Base-by-base conservation (phyloP, 139 green algal species). In the Asterochloris sp. region DNA sequence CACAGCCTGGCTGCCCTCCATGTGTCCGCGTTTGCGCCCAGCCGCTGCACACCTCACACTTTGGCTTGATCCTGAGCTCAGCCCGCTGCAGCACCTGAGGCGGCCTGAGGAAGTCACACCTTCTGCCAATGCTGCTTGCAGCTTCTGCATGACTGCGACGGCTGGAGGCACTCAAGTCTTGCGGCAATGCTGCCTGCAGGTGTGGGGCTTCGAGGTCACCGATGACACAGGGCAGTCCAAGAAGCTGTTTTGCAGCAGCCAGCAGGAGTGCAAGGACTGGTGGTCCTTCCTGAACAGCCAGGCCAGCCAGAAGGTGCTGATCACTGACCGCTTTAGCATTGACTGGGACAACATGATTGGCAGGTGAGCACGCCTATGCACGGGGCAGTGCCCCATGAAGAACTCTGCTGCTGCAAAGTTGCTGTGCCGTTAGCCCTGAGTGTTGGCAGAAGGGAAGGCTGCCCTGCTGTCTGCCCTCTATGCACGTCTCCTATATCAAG, bases 221-320 rank as follows among this genome's bases (percentile, higher is more conserved):
- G 76, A 80, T 24, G 60, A 80, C 26, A 69, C 47, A 8, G 76
- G 76, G 47, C 66, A 69, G 54, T 54, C 13, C 47, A 80, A 69
- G 60, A 80, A 80, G 13, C 76, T 80, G 60, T 80, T 61, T 17
- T 80, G 76, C 54, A 13, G 67, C 21, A 80, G 76, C 76, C 76
- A 69, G 76, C 60, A 68, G 76, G 76, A 61, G 17, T 69, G 76
- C 27, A n/a, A 71, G 54, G 76, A 80, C 23, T 80, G 76, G 76
- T 68, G 54, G 19, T n/a, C 29, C 23, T 80, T 80, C 60, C n/a
- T 80, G 1, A 47, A 19, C 76, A 61, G 67, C 13, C 67, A 27
- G 76, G 76, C 76, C 13, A 63, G 26, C 60, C 66, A n/a, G 27
- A 2, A 80, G 27, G 76, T 80, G 47, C 73, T 78, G 73, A 29